Evolutionary conservation across 2,329 filamentous ascomycete genomes (phyloP).

Genomic region (Curvularia lunata): DNA sequence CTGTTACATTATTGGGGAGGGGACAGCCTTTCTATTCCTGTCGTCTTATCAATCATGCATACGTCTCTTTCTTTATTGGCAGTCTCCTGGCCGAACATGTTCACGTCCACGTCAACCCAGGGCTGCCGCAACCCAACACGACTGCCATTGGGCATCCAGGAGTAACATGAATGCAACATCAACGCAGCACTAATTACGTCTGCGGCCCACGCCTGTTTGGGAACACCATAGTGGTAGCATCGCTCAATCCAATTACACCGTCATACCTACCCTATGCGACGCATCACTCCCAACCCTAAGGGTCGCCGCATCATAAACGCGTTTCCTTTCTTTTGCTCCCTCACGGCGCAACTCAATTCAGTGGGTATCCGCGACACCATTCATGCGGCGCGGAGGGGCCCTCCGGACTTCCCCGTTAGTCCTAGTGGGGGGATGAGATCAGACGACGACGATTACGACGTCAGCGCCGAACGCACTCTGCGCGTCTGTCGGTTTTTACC

Average conservation of each 20-base stretch:
- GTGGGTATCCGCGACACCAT: conserved; percentile 9
- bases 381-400: conserved; percentile 2
- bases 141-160: conserved; percentile 1
- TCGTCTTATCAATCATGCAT: background rate
- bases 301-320: background rate
- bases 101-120: conserved; percentile 9
- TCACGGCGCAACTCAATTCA: conserved; percentile 6
- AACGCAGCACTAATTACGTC: conserved; percentile 3
- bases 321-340: conserved; percentile 9
- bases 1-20: background rate
- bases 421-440: conserved; percentile 5
- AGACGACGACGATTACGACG: conserved; percentile 4
- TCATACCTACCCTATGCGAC: conserved; percentile 8
- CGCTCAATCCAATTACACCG: conserved; percentile 4
- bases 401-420: conserved; percentile 5
- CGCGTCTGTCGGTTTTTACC: conserved; percentile 6
- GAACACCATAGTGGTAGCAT: conserved; percentile 6
- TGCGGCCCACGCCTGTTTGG: conserved; percentile 6
- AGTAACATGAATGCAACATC: background rate
- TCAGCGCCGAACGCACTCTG: conserved; percentile 1
- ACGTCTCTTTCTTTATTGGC: background rate
- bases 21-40: background rate
- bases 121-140: conserved; percentile 7
- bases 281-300: background rate
- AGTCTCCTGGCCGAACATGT: background rate